Percentiles rank a stretch among this genome's conserved stretches.
phyloP scores from a whole-genome alignment of 2,329 filamentous ascomycete genomes.

The Shiraia bambusicola region DNA sequence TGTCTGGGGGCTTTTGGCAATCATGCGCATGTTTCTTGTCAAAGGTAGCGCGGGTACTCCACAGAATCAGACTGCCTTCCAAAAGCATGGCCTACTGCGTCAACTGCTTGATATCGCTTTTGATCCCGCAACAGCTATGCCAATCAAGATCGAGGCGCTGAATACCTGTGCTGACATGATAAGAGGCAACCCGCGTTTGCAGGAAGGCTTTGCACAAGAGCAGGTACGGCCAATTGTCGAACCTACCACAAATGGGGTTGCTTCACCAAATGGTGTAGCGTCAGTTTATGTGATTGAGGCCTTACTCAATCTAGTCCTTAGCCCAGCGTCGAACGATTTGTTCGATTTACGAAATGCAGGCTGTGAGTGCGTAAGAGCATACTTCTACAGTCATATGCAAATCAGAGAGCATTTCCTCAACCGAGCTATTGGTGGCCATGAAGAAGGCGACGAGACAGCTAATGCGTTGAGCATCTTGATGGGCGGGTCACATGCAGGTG shows the following conservation, averaged over 20 bases:
- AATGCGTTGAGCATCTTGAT: constrained; percentile 87
- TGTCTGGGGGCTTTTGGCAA: constrained; percentile 82
- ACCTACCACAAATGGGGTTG: constrained; percentile 43
- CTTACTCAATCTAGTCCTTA: constrained; percentile 78
- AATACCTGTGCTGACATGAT: constrained; percentile 87
- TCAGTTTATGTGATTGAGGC: constrained; percentile 91
- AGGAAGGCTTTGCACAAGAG: constrained; percentile 86
- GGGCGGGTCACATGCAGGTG: constrained; percentile 64
- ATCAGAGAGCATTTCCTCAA: constrained; percentile 84
- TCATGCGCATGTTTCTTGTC: constrained; percentile 82
- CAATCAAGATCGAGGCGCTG: constrained; percentile 84
- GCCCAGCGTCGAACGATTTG: constrained; percentile 63
- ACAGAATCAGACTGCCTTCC: constrained; percentile 83
- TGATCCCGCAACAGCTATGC: constrained; percentile 67
- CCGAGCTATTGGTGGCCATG: constrained; percentile 85
- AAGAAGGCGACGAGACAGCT: constrained; percentile 76
- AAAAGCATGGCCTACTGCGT: constrained; percentile 76
- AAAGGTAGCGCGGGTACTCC: constrained; percentile 76
- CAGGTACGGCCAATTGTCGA: constrained; percentile 68
- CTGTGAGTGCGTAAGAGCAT: constrained; percentile 89
- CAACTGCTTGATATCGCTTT: constrained; percentile 83
- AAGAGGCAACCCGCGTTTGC: constrained; percentile 72
- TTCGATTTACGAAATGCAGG: constrained; percentile 83
- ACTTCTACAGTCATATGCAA: constrained; percentile 78
- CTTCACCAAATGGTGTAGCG: constrained; percentile 53